A percentile compares a stretch with the other conserved stretches of the same genome.
Conservation (phyloP, 345 rosid genomes). For the Eucalyptus curtisii region DNA sequence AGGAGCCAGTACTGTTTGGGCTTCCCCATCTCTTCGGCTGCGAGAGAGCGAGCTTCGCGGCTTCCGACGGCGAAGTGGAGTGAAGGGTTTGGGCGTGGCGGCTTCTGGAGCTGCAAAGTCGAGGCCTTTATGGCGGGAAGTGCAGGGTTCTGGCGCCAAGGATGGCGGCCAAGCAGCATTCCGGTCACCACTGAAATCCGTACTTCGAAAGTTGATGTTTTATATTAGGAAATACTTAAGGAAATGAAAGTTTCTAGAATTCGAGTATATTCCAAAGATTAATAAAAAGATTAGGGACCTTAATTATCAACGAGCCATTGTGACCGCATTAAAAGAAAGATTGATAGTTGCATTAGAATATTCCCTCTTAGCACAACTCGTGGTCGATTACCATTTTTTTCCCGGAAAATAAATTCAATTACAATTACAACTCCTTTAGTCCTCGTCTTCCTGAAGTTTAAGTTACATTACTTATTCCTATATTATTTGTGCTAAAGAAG, state of each 20-base stretch:
- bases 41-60: background rate
- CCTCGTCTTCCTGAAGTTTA: background rate
- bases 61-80: background rate
- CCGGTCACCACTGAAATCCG: background rate
- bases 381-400: too few relatives aligned
- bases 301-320: background rate
- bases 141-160: background rate
- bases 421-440: background rate
- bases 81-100: background rate
- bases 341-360: background rate
- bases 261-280: background rate
- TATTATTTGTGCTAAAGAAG: background rate
- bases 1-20: slow-evolving; percentile 58
- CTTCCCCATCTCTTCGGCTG: background rate
- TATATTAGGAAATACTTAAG: background rate
- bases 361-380: background rate
- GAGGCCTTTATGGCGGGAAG: background rate
- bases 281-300: background rate
- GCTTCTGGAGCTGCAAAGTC: background rate
- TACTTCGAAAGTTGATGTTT: too few relatives aligned
- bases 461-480: background rate
- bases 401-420: too few relatives aligned
- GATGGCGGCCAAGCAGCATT: background rate
- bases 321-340: background rate
- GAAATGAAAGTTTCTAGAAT: background rate